Evolutionary conservation across 306 rosid genomes (phyloP).

Genomic region (Cucurbita argyrosperma): DNA sequence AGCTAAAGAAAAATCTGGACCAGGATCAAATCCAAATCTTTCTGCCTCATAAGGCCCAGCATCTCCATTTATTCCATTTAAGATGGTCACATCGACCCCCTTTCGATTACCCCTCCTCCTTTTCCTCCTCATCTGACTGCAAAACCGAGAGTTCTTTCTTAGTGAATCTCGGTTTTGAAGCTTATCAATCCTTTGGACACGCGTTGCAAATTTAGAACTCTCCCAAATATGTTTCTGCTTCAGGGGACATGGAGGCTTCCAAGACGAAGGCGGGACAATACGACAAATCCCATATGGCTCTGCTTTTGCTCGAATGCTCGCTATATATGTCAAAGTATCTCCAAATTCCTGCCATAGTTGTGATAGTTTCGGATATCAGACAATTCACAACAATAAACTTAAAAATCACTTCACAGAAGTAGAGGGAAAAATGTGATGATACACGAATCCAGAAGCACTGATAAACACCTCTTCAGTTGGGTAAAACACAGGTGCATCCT

Average conservation of each 20-base stretch:
- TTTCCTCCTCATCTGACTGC: conserved; percentile 58
- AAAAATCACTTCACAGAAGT: conserved; percentile 2
- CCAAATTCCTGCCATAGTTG: conserved; percentile 62
- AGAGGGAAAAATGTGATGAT: not conserved
- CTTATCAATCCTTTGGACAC: conserved; percentile 88
- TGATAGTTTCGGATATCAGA: conserved; percentile 15
- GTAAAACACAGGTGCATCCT: conserved; percentile 81
- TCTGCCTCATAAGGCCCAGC: conserved; percentile 47
- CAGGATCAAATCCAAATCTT: conserved; percentile 97
- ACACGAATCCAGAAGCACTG: conserved; percentile 10
- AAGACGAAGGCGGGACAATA: conserved; percentile 89
- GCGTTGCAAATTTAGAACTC: conserved; percentile 71
- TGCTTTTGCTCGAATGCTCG: conserved; percentile 65
- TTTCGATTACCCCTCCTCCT: conserved; percentile 62
- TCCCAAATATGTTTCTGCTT: conserved; percentile 62
- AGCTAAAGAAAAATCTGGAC: conserved; percentile 76
- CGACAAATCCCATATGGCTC: conserved; percentile 93
- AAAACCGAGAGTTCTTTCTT: conserved; percentile 40
- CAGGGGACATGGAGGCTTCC: conserved; percentile 94
- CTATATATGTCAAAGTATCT: conserved; percentile 76
- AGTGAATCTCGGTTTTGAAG: conserved; percentile 81
- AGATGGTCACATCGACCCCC: conserved; percentile 44
- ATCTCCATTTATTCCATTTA: conserved; percentile 28
- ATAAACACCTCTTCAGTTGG: conserved; percentile 82
- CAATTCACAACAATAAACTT: conserved; percentile 12